Percentiles rank a stretch among this genome's conserved stretches.
Evolutionary conservation across 352 stramenopile genomes (phyloP).

Genomic region (Phytophthora aleatoria): DNA sequence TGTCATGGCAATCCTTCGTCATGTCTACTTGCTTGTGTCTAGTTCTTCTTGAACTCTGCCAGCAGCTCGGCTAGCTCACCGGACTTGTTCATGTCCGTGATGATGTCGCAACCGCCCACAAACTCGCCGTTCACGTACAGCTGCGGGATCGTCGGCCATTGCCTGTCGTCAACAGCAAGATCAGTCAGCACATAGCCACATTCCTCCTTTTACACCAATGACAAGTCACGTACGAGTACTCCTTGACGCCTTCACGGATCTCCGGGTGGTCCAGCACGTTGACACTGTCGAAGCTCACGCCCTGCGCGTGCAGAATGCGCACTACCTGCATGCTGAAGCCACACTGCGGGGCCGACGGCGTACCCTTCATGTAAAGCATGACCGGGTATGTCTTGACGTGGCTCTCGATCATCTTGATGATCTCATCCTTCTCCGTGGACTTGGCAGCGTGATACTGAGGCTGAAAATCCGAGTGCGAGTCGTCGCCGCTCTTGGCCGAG

Average conservation of each 20-base stretch:
- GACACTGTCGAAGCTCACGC: conserved; percentile 96
- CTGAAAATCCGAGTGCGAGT: conserved; percentile 90
- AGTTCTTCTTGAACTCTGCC: conserved; percentile 81
- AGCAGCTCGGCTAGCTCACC: conserved; percentile 92
- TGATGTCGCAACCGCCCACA: conserved; percentile 99
- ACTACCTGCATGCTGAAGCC: conserved; percentile 98
- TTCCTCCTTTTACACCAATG: neutral
- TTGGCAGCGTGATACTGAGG: conserved; percentile 85
- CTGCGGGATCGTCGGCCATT: conserved; percentile 98
- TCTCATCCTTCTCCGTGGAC: conserved; percentile 88
- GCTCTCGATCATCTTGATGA: conserved; percentile 91
- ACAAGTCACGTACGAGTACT: conserved; percentile 91
- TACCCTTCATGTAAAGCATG: conserved; percentile 99
- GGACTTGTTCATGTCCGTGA: conserved; percentile 94
- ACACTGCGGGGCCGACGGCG: conserved; percentile 95
- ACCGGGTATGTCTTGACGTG: conserved; percentile 92
- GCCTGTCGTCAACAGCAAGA: conserved; percentile 41
- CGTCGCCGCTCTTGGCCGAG: conserved; percentile 50
- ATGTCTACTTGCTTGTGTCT: conserved; percentile 12
- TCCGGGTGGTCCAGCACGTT: conserved; percentile 99
- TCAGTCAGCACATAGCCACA: conserved; percentile 7
- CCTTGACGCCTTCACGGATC: conserved; percentile 98
- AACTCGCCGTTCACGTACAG: conserved; percentile 99
- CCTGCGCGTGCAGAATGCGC: conserved; percentile 92
- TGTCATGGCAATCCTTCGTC: neutral